Conservation (phyloP, 177 flowering plant species). For the Telopea speciosissima region DNA sequence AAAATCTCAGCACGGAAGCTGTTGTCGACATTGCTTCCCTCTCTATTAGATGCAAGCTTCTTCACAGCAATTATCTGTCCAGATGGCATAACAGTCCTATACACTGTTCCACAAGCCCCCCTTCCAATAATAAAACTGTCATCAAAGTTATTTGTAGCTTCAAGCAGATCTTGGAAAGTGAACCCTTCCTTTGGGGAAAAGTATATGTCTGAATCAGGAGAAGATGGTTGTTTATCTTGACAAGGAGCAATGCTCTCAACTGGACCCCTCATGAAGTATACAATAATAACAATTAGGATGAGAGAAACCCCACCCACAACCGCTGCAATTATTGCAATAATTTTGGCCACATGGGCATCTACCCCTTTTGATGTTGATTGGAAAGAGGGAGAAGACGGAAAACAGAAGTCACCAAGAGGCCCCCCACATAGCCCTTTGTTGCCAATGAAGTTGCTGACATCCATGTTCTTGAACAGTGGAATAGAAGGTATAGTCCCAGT, state of each 20-base stretch:
- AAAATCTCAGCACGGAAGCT: constrained; percentile 78
- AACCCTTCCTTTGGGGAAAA: constrained; percentile 75
- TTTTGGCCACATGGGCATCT: constrained; percentile 35
- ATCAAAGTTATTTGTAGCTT: constrained; percentile 64
- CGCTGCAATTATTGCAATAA: constrained; percentile 50
- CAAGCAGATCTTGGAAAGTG: constrained; percentile 73
- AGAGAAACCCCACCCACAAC: constrained; percentile 65
- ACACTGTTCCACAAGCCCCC: constrained; percentile 91
- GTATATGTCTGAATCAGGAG: constrained; percentile 49
- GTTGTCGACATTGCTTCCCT: constrained; percentile 60
- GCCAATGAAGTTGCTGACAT: constrained; percentile 49
- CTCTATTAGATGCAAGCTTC: constrained; percentile 69
- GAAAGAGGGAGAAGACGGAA: constrained; percentile 20
- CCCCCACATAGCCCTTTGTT: constrained; percentile 74
- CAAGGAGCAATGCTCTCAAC: constrained; percentile 33
- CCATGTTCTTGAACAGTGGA: constrained; percentile 52
- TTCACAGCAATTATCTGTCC: constrained; percentile 66
- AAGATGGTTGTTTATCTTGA: constrained; percentile 35
- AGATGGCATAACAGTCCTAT: constrained; percentile 59
- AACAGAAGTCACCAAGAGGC: constrained; percentile 42
- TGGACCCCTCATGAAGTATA: constrained; percentile 51
- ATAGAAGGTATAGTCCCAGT: constrained; percentile 56
- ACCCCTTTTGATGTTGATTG: constrained; percentile 16
- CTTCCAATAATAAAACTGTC: constrained; percentile 60
- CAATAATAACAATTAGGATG: constrained; percentile 46